phyloP scores from a whole-genome alignment of 495 filamentous ascomycete genomes.

The Aspergillus heteromorphus region DNA sequence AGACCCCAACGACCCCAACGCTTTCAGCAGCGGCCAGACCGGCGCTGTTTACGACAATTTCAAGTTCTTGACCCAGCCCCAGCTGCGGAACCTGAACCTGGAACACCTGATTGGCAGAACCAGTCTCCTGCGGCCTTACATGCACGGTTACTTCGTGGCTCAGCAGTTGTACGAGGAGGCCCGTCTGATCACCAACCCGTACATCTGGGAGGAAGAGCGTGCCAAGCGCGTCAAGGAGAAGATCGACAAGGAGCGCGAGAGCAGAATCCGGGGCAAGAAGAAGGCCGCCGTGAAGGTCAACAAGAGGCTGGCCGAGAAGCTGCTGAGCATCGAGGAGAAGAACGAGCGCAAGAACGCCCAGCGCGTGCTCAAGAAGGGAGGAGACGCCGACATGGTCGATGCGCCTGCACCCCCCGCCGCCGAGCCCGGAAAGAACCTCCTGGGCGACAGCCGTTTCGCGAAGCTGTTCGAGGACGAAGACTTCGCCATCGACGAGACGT shows the following conservation, averaged over 20 bases:
- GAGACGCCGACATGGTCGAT: slow-evolving; percentile 45
- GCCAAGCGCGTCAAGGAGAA: slow-evolving; percentile 83
- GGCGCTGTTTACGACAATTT: slow-evolving; percentile 94
- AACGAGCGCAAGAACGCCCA: slow-evolving; percentile 61
- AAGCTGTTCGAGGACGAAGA: slow-evolving; percentile 88
- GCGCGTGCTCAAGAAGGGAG: slow-evolving; percentile 51
- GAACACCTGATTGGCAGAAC: slow-evolving; percentile 84
- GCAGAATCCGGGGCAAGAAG: slow-evolving; percentile 85
- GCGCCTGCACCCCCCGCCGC: slow-evolving; percentile 16
- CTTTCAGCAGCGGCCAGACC: slow-evolving; percentile 45
- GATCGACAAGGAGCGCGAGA: slow-evolving; percentile 90
- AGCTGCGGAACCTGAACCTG: slow-evolving; percentile 73
- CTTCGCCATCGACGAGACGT: slow-evolving; percentile 88
- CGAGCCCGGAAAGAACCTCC: slow-evolving; percentile 47
- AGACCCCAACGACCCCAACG: slow-evolving; percentile 61
- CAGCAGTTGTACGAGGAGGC: slow-evolving; percentile 92
- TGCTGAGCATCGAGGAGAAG: slow-evolving; percentile 75
- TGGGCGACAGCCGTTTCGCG: slow-evolving; percentile 80
- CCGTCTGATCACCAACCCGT: slow-evolving; percentile 84
- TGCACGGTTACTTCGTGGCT: slow-evolving; percentile 97
- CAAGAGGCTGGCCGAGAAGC: slow-evolving; percentile 74
- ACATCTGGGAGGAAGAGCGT: slow-evolving; percentile 83
- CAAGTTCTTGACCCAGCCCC: slow-evolving; percentile 87
- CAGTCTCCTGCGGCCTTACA: slow-evolving; percentile 83
- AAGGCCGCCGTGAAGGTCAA: slow-evolving; percentile 90